Percentiles rank a stretch among this genome's conserved stretches.
These are phyloP conservation scores for Paralagenidium karlingii DNA, from an alignment of 352 stramenopile genomes.

Conservation along the genomic window DNA sequence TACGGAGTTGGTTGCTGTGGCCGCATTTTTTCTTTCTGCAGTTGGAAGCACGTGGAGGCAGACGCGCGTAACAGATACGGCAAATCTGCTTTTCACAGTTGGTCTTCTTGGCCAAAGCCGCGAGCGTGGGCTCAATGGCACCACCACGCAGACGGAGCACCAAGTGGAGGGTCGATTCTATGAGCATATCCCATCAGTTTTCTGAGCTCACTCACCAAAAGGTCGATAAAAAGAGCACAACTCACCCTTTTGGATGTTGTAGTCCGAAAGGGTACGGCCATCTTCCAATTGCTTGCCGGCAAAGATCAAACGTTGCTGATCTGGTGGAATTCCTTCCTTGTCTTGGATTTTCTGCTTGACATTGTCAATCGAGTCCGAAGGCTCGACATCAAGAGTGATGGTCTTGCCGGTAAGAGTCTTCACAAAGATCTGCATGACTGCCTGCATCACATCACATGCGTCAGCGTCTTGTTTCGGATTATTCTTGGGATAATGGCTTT, in stretches of 20 bases:
- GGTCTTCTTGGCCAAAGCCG: constrained; percentile 97
- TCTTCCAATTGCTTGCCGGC: constrained; percentile 93
- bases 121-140: constrained; percentile 94
- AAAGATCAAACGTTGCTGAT: constrained; percentile 94
- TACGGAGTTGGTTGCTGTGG: constrained; percentile 98
- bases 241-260: constrained; percentile 86
- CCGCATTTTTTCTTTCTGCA: constrained; percentile 99
- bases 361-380: constrained; percentile 97
- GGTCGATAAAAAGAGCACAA: too few species aligned
- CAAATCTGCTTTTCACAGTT: constrained; percentile 99
- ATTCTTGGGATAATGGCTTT: constrained; percentile 6
- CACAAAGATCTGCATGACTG: constrained; percentile 94
- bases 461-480: constrained; percentile 15
- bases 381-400: constrained; percentile 95
- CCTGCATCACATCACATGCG: constrained; percentile 7
- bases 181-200: background rate
- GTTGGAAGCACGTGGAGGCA: constrained; percentile 98
- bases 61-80: constrained; percentile 99
- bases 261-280: constrained; percentile 89
- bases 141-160: constrained; percentile 90
- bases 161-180: constrained; percentile 93
- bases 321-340: constrained; percentile 88
- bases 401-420: constrained; percentile 97
- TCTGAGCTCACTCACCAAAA: too few species aligned
- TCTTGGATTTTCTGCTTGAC: constrained; percentile 96